phyloP scores from a whole-genome alignment of 1,284 basidiomycete genomes.

The Trichosporon asahii region DNA sequence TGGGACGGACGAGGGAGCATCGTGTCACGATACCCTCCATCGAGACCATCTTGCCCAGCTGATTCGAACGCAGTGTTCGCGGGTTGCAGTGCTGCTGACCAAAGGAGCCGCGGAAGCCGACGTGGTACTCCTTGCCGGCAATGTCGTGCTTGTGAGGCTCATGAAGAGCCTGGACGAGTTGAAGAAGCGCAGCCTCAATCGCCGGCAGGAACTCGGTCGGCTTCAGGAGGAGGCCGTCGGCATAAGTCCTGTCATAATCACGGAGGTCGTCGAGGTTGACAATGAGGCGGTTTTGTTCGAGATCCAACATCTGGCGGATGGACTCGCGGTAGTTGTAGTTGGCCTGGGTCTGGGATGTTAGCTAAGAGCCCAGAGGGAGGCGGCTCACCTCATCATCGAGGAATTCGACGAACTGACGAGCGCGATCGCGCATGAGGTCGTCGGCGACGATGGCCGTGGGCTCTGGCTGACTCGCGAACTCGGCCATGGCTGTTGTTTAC shows the following conservation, averaged over 20 bases:
- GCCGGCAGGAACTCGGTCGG: slow-evolving; percentile 89
- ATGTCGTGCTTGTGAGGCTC: slow-evolving; percentile 81
- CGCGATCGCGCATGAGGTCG: slow-evolving; percentile 69
- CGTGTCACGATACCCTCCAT: slow-evolving; percentile 97
- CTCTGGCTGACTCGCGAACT: slow-evolving; percentile 24
- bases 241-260: slow-evolving; percentile 79
- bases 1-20: slow-evolving; percentile 96
- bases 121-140: slow-evolving; percentile 67
- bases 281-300: slow-evolving; percentile 81
- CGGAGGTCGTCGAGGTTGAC: slow-evolving; percentile 96
- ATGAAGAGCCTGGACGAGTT: slow-evolving; percentile 70
- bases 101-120: slow-evolving; percentile 97
- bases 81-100: slow-evolving; percentile 98
- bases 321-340: slow-evolving; percentile 77
- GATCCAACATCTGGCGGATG: slow-evolving; percentile 77
- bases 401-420: slow-evolving; percentile 81
- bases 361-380: background rate
- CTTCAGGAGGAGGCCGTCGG: slow-evolving; percentile 71
- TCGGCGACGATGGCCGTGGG: slow-evolving; percentile 54
- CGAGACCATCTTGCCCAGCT: slow-evolving; percentile 94
- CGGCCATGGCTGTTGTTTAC: slow-evolving; percentile 10
- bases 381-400: slow-evolving; percentile 68
- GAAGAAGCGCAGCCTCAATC: slow-evolving; percentile 78
- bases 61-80: slow-evolving; percentile 77
- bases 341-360: slow-evolving; percentile 35